A percentile compares a stretch with the other conserved stretches of the same genome.
phyloP scores from a whole-genome alignment of 768 basidiomycete genomes.

The Leccinum arenicola region DNA sequence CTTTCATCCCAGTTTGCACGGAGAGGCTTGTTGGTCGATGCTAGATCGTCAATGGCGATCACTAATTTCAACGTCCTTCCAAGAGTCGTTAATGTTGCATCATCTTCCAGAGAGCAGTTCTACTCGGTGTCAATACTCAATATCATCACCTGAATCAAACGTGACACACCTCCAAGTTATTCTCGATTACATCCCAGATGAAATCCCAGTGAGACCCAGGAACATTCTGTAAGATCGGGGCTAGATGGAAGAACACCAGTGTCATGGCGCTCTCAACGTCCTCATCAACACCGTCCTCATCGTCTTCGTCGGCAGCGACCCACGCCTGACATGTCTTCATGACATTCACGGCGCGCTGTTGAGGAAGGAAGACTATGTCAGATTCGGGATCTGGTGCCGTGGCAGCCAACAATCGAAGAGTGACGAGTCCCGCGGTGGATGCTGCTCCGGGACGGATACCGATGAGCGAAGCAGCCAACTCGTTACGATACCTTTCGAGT shows the following conservation, averaged over 20 bases:
- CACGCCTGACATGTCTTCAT: slow-evolving; percentile 84
- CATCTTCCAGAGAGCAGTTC: slow-evolving; percentile 61
- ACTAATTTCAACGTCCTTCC: slow-evolving; percentile 70
- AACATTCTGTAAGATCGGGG: slow-evolving; percentile 85
- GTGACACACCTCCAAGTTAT: slow-evolving; percentile 73
- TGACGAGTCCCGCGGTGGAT: slow-evolving; percentile 65
- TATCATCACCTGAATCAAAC: neutral
- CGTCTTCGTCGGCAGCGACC: slow-evolving; percentile 55
- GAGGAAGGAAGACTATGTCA: slow-evolving; percentile 80
- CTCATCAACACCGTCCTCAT: slow-evolving; percentile 65
- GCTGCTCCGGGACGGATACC: slow-evolving; percentile 62
- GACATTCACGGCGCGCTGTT: slow-evolving; percentile 81
- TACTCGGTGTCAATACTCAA: slow-evolving; percentile 27
- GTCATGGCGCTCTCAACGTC: slow-evolving; percentile 79
- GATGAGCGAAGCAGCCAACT: slow-evolving; percentile 78
- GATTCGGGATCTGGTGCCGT: slow-evolving; percentile 77
- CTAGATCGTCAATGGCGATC: slow-evolving; percentile 64
- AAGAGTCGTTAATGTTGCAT: slow-evolving; percentile 56
- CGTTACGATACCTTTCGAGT: slow-evolving; percentile 82
- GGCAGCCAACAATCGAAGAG: slow-evolving; percentile 66
- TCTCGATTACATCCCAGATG: slow-evolving; percentile 86
- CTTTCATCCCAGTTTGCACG: slow-evolving; percentile 66
- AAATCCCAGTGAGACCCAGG: slow-evolving; percentile 91
- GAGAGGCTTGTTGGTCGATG: slow-evolving; percentile 68
- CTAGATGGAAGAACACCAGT: slow-evolving; percentile 68